These are phyloP conservation scores for Amoebophrya sp. DNA, from an alignment of 169 alveolate species.

Conservation along the genomic window DNA sequence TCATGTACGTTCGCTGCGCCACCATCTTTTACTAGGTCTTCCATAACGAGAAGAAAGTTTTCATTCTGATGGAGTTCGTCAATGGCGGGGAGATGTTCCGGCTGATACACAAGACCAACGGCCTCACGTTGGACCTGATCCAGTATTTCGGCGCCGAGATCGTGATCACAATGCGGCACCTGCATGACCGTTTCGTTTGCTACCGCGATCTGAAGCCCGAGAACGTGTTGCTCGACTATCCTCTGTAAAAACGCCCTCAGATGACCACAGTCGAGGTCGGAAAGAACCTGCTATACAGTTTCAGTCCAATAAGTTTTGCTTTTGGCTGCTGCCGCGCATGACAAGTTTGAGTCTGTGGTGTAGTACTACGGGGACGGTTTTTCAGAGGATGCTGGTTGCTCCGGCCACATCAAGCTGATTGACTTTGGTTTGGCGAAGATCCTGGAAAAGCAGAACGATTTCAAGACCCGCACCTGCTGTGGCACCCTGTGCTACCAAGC, in stretches of 20 bases:
- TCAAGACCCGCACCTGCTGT: neutral
- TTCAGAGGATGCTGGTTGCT: no score
- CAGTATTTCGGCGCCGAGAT: neutral
- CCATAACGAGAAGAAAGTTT: conserved; percentile 73
- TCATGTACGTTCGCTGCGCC: no score
- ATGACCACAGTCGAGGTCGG: no score
- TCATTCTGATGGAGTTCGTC: conserved; percentile 85
- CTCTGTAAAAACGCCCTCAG: no score
- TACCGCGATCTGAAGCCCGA: neutral
- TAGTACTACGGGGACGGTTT: no score
- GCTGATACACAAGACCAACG: neutral
- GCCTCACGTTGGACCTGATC: neutral
- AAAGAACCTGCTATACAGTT: no score
- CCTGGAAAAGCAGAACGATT: neutral
- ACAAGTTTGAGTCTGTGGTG: no score
- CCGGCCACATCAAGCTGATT: neutral
- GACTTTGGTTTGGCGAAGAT: neutral
- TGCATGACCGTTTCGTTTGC: neutral
- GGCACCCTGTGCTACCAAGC: neutral
- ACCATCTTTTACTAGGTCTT: no score
- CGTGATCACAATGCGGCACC: neutral
- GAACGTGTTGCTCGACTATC: neutral
- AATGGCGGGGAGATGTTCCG: conserved; percentile 88
- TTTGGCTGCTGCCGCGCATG: no score
- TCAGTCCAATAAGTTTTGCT: no score